Evolutionary conservation across 2,329 filamentous ascomycete species (phyloP).

Genomic region (Didymella lethalis): DNA sequence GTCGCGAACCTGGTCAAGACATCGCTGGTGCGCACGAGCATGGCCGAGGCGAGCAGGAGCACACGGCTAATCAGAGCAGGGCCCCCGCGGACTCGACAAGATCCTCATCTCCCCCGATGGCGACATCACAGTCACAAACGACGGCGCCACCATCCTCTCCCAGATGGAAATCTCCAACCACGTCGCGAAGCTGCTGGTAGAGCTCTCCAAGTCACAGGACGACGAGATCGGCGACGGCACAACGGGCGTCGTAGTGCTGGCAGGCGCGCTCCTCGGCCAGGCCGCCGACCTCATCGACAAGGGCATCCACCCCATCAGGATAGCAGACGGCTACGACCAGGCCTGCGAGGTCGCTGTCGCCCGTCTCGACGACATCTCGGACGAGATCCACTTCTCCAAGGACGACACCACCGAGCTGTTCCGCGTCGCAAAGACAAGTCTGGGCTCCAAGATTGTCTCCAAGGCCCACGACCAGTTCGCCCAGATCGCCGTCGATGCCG

Average conservation of each 20-base stretch:
- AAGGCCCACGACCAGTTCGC: slow-evolving; percentile 99
- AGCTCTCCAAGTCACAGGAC: slow-evolving; percentile 97
- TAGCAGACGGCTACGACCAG: slow-evolving; percentile 97
- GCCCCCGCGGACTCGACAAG: slow-evolving; percentile 95
- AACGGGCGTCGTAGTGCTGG: slow-evolving; percentile 95
- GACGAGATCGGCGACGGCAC: slow-evolving; percentile 99
- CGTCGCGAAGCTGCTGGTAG: slow-evolving; percentile 94
- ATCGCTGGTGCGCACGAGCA: slow-evolving; percentile 68
- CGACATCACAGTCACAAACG: slow-evolving; percentile 99
- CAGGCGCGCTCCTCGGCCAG: slow-evolving; percentile 93
- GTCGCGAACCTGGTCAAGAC: slow-evolving; percentile 98
- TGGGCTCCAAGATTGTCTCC: slow-evolving; percentile 99
- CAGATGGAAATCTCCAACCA: slow-evolving; percentile 99
- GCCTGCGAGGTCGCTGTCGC: slow-evolving; percentile 96
- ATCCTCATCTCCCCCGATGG: slow-evolving; percentile 98
- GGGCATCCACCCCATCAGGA: slow-evolving; percentile 98
- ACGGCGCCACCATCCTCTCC: slow-evolving; percentile 94
- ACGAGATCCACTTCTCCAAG: slow-evolving; percentile 84
- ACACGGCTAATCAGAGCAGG: slow-evolving; percentile 55
- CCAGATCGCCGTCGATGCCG: slow-evolving; percentile 95
- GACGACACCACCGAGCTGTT: slow-evolving; percentile 84
- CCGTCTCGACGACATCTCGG: slow-evolving; percentile 91
- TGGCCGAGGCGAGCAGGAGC: not conserved
- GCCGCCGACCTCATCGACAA: slow-evolving; percentile 98
- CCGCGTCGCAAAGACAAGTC: slow-evolving; percentile 92